Evolutionary conservation across 345 rosid genomes (phyloP), one percentile per base, ranked within the genome.

Genomic region (Heritiera littoralis): DNA sequence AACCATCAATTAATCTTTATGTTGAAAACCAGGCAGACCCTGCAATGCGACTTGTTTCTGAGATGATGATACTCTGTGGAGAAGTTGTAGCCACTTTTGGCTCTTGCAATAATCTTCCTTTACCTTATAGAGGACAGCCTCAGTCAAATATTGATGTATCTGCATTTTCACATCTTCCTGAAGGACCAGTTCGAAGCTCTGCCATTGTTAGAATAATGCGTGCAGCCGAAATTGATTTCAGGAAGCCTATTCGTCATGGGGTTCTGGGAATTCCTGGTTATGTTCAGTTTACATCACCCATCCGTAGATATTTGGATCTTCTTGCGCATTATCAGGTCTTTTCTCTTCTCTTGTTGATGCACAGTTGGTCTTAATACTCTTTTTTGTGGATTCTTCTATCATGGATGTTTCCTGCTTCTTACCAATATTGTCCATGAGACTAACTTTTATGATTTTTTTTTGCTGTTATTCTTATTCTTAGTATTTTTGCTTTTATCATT

Each of bases 61-160:
- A 95, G 89, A 91, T 95, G 97, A 95, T 95, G 98, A 86, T 95
- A 82, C 98, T 95, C 64, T 95, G 99, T 81, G 99, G 99, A 67
- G 99, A 95, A 83, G 94, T 80, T 79, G 76, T 95, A 79, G 99
- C 99, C 60, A 87, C 94, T 54, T 95, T 85, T 82, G 97, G 99
- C 59, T 91, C 89, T 58, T 78, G 66, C 81, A 89, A 92, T 79
- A 91, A 90, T 81, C 87, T 95, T 71, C 90, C 96, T 40, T 84
- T 95, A 84, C 99, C 99, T 8, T 95, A 93, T 82, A 87, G 99
- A 89, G 99, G 99, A 83, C 99, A 95, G 80, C 98, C 98, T 10
- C 99, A 95, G 74, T 91, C 94, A 46, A 87, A 92, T 77, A 88
- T 93, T n/a, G 97, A 95, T 79, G 81, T 86, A 61, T 91, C 97